Evolutionary conservation across 2,329 filamentous ascomycete species (phyloP).

Genomic region (Shiraia bambusicola): DNA sequence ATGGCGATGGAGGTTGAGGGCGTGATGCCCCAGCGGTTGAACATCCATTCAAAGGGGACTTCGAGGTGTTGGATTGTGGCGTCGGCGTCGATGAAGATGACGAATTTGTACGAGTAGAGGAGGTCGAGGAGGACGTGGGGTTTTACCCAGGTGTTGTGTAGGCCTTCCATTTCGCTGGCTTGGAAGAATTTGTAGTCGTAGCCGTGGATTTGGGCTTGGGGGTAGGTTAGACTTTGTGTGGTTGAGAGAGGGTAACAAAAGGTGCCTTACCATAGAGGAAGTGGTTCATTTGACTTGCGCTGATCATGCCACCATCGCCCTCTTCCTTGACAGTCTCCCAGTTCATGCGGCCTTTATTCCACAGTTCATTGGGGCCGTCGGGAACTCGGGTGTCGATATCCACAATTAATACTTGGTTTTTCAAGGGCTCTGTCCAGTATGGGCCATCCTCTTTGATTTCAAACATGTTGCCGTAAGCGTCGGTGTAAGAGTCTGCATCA

Average conservation of each 20-base stretch:
- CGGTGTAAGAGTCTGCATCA: constrained; percentile 11
- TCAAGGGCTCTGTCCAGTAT: constrained; percentile 28
- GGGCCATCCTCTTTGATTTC: constrained; percentile 17
- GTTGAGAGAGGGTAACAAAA: neutral
- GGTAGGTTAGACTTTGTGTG: neutral
- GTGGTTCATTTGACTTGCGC: constrained; percentile 45
- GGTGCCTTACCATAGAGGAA: constrained; percentile 37
- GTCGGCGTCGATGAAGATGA: constrained; percentile 50
- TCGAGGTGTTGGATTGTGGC: constrained; percentile 45
- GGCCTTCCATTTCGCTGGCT: constrained; percentile 36
- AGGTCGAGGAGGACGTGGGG: constrained; percentile 43
- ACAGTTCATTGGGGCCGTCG: constrained; percentile 21
- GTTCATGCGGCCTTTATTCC: constrained; percentile 22
- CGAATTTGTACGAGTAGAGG: constrained; percentile 43
- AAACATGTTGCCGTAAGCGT: constrained; percentile 10
- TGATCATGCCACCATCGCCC: constrained; percentile 33
- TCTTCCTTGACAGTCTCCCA: constrained; percentile 21
- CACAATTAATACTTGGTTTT: constrained; percentile 29
- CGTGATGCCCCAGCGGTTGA: constrained; percentile 49
- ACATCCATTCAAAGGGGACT: constrained; percentile 50
- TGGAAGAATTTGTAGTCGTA: constrained; percentile 50
- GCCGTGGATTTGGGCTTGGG: constrained; percentile 45
- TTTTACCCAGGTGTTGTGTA: constrained; percentile 46
- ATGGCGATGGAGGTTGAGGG: constrained; percentile 46
- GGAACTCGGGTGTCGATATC: constrained; percentile 36